Conservation (phyloP, 495 filamentous ascomycete genomes). For the Aspergillus baeticus region DNA sequence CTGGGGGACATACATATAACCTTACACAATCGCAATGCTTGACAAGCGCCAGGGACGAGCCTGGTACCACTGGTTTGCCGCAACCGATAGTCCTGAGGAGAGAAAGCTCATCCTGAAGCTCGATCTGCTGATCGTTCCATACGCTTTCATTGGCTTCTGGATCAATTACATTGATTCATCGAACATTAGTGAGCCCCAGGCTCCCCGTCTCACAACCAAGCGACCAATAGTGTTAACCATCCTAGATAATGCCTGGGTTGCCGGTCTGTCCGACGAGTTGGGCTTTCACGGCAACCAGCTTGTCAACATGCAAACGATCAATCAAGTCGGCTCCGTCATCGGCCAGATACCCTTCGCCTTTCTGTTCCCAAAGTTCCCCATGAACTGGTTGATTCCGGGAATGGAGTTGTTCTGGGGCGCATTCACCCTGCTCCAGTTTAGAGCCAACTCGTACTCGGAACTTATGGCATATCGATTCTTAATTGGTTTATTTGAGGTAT, state of each 20-base stretch:
- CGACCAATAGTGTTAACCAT: too few relatives aligned
- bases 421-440: constrained; percentile 45
- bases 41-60: too few relatives aligned
- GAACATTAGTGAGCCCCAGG: constrained; percentile 35
- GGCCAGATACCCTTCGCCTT: constrained; percentile 49
- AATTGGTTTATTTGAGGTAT: constrained; percentile 76
- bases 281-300: too few relatives aligned
- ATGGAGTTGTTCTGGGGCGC: constrained; percentile 37
- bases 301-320: too few relatives aligned
- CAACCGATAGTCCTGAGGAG: constrained; percentile 37
- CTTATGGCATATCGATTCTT: constrained; percentile 68
- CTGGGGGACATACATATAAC: too few relatives aligned
- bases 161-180: constrained; percentile 43
- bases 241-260: too few relatives aligned
- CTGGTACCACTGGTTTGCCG: constrained; percentile 41
- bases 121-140: constrained; percentile 36
- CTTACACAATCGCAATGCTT: too few relatives aligned
- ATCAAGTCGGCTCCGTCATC: constrained; percentile 39
- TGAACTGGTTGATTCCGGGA: constrained; percentile 44
- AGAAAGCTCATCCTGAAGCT: constrained; percentile 43
- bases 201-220: too few relatives aligned
- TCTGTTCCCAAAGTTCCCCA: constrained; percentile 46
- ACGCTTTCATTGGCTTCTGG: constrained; percentile 42
- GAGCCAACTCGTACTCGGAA: constrained; percentile 29
- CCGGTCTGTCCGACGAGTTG: too few relatives aligned